Evolutionary conservation across 768 basidiomycete species (phyloP), one percentile per base, ranked within the genome.

Genomic region (Favolaschia claudopus): DNA sequence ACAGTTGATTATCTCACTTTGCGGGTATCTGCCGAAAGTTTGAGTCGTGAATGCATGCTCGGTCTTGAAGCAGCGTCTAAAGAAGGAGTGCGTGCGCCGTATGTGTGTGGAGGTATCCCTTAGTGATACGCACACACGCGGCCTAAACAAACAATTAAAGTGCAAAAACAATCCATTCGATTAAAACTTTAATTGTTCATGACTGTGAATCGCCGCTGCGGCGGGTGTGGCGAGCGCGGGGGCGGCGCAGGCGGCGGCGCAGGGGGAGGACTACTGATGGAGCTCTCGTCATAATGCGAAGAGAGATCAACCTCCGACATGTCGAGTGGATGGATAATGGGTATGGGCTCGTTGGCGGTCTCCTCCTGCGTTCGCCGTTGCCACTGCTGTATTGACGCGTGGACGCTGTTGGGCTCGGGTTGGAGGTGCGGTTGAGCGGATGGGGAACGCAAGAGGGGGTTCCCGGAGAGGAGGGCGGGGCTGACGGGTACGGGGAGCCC

Each of bases 251-350:
- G 68, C 15, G 62, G 66, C n/a, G 58, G 64, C 39, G 55, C 49
- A 13, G 66, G 55, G 15, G 47, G 61, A 29, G 67, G 58, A 8
- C 65, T 64, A 20, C 66, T 65, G 17, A 48, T 55, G 10, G 67
- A 68, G 37, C 68, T 67, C 40, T 70, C 65, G 20, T 76, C 72
- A 49, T 74, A 74, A 51, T 74, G 71, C 34, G 70, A 73, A n/a
- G 70, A 69, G 43, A 74, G 58, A 27, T 72, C 70, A 29, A 59
- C 70, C 40, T 74, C 72, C 20, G 72, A 68, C 51, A 69, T 67
- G 33, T 72, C 69, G 9, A 67, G 62, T 15, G 69, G 64, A 20
- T 60, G 60, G 32, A 67, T 48, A 2, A 53, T 27, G 17, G 60
- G 68, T 13, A 62, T 62, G 12, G 70, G 69, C 14, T 65, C 43